Evolutionary conservation across 345 rosid species (phyloP).

Genomic region (Eucalyptus urophylla): DNA sequence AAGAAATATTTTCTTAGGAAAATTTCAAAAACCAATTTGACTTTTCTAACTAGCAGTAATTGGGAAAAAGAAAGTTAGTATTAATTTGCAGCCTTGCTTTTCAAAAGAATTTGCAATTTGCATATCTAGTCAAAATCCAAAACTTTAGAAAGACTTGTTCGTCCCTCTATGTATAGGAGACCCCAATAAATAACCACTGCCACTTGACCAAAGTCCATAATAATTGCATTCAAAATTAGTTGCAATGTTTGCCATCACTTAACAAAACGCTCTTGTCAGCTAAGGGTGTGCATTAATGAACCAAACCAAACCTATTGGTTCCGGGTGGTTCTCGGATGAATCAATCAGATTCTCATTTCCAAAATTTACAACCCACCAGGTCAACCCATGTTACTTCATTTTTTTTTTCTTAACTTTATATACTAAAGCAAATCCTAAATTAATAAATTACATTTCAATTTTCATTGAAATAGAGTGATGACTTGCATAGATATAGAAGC

Average conservation of each 20-base stretch:
- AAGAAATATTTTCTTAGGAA: not conserved
- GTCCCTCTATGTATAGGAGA: not conserved
- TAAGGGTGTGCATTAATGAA: not conserved
- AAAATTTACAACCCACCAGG: too few species aligned
- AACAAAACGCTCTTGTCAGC: accelerated
- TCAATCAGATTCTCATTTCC: accelerated
- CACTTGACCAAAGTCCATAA: not conserved
- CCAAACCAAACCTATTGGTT: too few species aligned
- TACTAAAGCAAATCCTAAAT: too few species aligned
- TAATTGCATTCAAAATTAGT: not conserved
- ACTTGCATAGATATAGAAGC: not conserved
- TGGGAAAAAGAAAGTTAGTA: not conserved
- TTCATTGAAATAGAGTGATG: not conserved
- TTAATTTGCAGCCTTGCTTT: not conserved
- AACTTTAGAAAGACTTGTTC: not conserved
- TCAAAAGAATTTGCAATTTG: not conserved
- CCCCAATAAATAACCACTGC: not conserved
- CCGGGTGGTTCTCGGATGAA: accelerated
- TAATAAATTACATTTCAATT: too few species aligned
- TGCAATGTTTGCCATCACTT: not conserved
- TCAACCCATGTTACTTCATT: not conserved
- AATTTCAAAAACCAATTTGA: not conserved
- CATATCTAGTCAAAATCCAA: not conserved
- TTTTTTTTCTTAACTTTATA: too few species aligned
- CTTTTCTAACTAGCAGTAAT: not conserved